Evolutionary conservation across 2,329 filamentous ascomycete genomes (phyloP).

Genomic region (Cryphonectria naterciae): DNA sequence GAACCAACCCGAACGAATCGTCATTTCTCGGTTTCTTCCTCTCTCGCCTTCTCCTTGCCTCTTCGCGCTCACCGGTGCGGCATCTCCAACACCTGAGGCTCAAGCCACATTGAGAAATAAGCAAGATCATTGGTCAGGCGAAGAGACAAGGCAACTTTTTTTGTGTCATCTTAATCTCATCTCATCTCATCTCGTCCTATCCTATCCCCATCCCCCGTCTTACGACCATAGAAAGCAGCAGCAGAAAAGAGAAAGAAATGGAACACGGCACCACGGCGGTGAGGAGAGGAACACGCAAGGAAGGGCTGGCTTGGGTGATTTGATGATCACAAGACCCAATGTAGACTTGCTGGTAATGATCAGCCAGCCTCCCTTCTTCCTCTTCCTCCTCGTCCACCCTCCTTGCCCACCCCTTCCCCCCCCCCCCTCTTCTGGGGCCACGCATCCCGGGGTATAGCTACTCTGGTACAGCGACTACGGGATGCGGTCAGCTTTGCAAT

Average conservation of each 20-base stretch:
- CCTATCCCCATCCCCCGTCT: background rate
- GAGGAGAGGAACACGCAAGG: background rate
- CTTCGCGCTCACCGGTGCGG: conserved; percentile 9
- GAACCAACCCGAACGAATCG: background rate
- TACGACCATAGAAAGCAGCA: background rate
- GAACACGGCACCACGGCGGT: background rate
- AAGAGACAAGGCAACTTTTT: conserved; percentile 2
- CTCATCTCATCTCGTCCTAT: conserved; percentile 9
- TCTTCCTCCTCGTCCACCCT: background rate
- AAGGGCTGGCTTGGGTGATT: background rate
- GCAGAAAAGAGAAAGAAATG: background rate
- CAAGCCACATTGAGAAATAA: background rate
- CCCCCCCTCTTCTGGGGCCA: background rate
- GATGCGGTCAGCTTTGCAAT: conserved; percentile 1
- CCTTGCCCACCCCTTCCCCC: background rate
- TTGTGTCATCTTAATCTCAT: conserved; percentile 8
- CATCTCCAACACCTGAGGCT: conserved; percentile 11
- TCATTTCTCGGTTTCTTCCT: background rate
- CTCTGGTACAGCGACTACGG: background rate
- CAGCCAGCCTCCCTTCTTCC: background rate
- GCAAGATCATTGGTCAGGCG: conserved; percentile 2
- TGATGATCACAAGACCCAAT: conserved; percentile 2
- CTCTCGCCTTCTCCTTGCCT: background rate
- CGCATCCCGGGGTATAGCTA: background rate
- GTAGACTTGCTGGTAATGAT: background rate